phyloP scores from a whole-genome alignment of 1,284 basidiomycete genomes.

The Schizopora paradoxa region DNA sequence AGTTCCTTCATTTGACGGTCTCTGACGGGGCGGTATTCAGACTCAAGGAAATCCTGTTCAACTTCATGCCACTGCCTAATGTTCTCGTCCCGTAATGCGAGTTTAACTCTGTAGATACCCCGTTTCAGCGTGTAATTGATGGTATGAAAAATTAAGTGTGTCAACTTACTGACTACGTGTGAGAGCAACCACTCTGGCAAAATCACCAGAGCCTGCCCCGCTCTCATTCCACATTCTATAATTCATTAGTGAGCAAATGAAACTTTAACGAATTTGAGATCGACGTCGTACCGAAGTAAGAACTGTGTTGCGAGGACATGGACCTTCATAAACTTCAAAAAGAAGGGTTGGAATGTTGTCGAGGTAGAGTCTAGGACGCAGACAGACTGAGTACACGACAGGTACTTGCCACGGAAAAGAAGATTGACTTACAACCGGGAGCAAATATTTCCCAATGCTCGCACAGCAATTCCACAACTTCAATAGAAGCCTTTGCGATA shows the following conservation, averaged over 20 bases:
- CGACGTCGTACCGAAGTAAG: conserved; percentile 57
- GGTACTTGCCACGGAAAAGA: not conserved
- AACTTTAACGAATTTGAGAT: not conserved
- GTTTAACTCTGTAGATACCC: conserved; percentile 53
- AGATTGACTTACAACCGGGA: conserved; percentile 55
- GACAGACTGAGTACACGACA: conserved; percentile 1
- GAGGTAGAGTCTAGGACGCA: conserved; percentile 63
- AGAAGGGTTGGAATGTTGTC: conserved; percentile 83
- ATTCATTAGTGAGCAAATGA: not conserved
- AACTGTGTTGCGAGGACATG: conserved; percentile 83
- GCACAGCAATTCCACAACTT: conserved; percentile 83
- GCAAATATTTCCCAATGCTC: conserved; percentile 83
- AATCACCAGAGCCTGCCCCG: conserved; percentile 76
- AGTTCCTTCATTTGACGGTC: conserved; percentile 93
- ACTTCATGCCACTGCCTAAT: conserved; percentile 80
- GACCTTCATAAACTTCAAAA: conserved; percentile 81
- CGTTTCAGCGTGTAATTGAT: conserved; percentile 1
- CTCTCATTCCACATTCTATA: conserved; percentile 87
- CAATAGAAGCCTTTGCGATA: conserved; percentile 80
- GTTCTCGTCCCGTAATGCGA: conserved; percentile 74
- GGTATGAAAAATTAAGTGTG: conserved; percentile 9
- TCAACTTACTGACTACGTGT: conserved; percentile 78
- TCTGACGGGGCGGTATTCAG: conserved; percentile 82
- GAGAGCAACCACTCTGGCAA: conserved; percentile 75
- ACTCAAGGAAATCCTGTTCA: conserved; percentile 79